phyloP scores from a whole-genome alignment of 139 green algal genomes.

The Picochlorum sp. region DNA sequence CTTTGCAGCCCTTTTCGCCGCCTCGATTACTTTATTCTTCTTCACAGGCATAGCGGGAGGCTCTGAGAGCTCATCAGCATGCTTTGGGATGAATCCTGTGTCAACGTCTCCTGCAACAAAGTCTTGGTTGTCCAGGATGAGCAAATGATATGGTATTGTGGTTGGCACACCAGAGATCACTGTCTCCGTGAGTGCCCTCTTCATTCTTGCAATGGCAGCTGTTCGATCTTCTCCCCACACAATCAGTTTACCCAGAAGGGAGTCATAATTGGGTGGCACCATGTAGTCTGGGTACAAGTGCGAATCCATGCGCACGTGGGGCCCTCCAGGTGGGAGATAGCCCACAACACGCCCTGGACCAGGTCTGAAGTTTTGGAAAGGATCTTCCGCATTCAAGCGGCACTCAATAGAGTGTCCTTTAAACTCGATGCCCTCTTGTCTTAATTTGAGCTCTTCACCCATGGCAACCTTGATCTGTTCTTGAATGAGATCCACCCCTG shows the following conservation, averaged over 20 bases:
- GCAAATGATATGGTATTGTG: conserved; percentile 78
- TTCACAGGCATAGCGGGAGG: conserved; percentile 23
- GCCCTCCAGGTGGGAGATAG: conserved; percentile 84
- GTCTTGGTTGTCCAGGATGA: conserved; percentile 62
- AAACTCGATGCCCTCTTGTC: conserved; percentile 79
- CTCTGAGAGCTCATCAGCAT: conserved; percentile 56
- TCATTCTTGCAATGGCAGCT: conserved; percentile 73
- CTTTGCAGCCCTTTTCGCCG: conserved; percentile 11
- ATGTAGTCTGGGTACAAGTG: conserved; percentile 93
- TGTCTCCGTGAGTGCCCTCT: conserved; percentile 58
- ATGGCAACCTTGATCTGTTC: conserved; percentile 83
- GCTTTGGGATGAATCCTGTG: conserved; percentile 79
- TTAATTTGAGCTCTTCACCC: conserved; percentile 61
- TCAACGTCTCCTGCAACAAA: conserved; percentile 53
- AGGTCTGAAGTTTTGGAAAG: conserved; percentile 82
- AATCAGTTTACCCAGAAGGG: conserved; percentile 94
- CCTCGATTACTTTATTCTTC: conserved; percentile 6
- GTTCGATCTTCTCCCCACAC: conserved; percentile 76
- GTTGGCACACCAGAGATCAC: conserved; percentile 72
- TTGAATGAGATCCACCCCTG: conserved; percentile 83
- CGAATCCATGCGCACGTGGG: conserved; percentile 90
- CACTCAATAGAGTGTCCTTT: conserved; percentile 89
- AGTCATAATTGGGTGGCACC: conserved; percentile 95
- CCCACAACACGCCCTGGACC: conserved; percentile 62
- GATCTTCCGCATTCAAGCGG: conserved; percentile 89